phyloP scores from a whole-genome alignment of 768 basidiomycete genomes.

The Lactarius sanguifluus region DNA sequence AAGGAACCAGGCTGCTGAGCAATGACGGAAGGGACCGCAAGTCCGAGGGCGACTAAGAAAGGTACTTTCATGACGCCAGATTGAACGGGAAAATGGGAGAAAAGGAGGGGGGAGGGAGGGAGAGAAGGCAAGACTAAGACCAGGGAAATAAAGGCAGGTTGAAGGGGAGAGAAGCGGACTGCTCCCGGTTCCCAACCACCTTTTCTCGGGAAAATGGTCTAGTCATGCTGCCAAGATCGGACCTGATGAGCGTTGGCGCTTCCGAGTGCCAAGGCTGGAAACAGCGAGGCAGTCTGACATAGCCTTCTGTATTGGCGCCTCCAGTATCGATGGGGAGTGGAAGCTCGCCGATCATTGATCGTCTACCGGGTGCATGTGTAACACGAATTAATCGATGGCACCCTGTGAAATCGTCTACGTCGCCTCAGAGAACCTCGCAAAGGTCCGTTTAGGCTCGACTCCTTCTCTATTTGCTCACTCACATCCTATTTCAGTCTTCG shows the following conservation, averaged over 20 bases:
- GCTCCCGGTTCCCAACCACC: background rate
- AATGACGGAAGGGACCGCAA: slow-evolving; percentile 36
- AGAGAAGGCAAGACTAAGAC: background rate
- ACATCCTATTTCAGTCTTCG: slow-evolving; percentile 26
- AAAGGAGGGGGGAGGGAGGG: background rate
- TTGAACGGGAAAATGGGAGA: background rate
- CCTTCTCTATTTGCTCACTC: background rate
- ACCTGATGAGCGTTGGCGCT: background rate
- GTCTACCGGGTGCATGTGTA: too few species aligned
- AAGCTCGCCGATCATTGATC: background rate
- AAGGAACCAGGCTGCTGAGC: slow-evolving; percentile 34
- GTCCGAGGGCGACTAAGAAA: slow-evolving; percentile 47
- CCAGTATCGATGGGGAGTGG: background rate
- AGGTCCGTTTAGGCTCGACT: slow-evolving; percentile 36
- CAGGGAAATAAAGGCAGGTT: background rate
- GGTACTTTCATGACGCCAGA: slow-evolving; percentile 35
- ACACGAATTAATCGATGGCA: background rate
- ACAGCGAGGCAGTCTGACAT: background rate
- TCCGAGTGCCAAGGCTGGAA: too few species aligned
- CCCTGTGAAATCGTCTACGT: slow-evolving; percentile 45
- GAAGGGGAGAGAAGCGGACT: background rate
- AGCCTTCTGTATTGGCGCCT: background rate
- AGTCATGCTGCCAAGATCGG: background rate
- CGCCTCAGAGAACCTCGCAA: slow-evolving; percentile 57
- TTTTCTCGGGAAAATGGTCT: background rate